Base-by-base conservation (phyloP, 2,329 filamentous ascomycete species). In the Fusarium lateritium region DNA sequence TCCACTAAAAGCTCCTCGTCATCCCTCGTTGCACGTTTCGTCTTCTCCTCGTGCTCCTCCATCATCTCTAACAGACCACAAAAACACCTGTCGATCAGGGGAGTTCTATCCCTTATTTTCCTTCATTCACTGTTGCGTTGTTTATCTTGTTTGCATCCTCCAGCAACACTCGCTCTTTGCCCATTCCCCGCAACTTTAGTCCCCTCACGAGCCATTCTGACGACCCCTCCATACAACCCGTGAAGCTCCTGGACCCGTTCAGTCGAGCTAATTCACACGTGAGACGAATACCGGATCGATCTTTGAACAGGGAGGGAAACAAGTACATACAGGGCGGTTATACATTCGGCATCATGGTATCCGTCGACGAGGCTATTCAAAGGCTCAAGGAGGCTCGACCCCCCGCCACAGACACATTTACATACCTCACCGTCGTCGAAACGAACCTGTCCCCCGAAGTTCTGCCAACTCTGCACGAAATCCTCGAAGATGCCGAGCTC, bases 381-480 rank as follows among this genome's bases (percentile, higher is more conserved):
- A 81, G 83, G 33, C 82, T 87, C 61, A 76, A 79, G 46, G 84
- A 86, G 67, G 83, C 84, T 43, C 80, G 80, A 26, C 85, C 85
- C 8, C 85, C 85, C 4, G 82, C 83, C 21, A 86, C 84, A 38
- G 92, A 95, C 76, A 85, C 87, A 67, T 87, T 94, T 74, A 94
- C 91, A 22, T 95, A 94, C 78, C 86, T 94, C 56, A 94, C 92
- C 57, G 89, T 94, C 67, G 82, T 95, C 74, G 91, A 94, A 77
- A 89, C 92, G 78, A 91, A 92, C 70, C 83, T 94, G 45, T 89
- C 86, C 7, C 84, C 88, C 19, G 88, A 90, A 62, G 84, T 91
- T 63, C 82, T 95, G 43, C 90, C 91, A 2, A 81, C 87, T 5
- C 83, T 95, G 45, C 87, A 93, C 71, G 84, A 90, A 22, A 88